These are phyloP conservation scores for Candida coquimbonensis DNA, from an alignment of 805 yeast species.

Conservation along the genomic window DNA sequence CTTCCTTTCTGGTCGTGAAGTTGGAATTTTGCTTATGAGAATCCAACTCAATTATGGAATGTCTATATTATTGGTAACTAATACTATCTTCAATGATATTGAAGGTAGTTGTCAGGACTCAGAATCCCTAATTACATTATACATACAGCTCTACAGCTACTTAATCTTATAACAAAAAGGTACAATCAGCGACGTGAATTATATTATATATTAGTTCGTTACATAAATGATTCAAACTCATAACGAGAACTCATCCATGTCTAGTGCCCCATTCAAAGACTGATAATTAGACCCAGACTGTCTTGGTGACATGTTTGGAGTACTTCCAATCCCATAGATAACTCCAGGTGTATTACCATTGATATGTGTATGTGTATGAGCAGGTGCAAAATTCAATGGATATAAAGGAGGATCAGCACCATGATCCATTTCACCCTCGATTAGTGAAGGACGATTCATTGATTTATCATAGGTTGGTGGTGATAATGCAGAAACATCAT, in stretches of 20 bases:
- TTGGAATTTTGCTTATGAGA: no score
- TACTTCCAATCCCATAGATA: slow-evolving; percentile 37
- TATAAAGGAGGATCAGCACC: slow-evolving; percentile 22
- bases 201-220: no score
- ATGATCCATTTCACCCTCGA: slow-evolving; percentile 8
- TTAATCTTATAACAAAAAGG: no score
- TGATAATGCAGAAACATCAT: slow-evolving; percentile 70
- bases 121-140: no score
- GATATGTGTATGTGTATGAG: slow-evolving; percentile 20
- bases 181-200: no score
- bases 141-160: no score
- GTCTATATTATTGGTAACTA: no score
- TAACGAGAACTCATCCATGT: slow-evolving; percentile 16
- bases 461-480: slow-evolving; percentile 73
- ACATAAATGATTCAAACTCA: neutral
- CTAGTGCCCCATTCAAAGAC: slow-evolving; percentile 20
- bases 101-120: no score
- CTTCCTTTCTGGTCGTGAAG: no score
- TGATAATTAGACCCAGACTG: slow-evolving; percentile 16
- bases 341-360: slow-evolving; percentile 30
- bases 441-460: slow-evolving; percentile 3
- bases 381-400: slow-evolving; percentile 20
- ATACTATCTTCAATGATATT: no score
- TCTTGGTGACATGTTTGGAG: slow-evolving; percentile 30
- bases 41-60: no score